Conservation (phyloP, 2,329 filamentous ascomycete species). For the Herpotrichia juniperi region DNA sequence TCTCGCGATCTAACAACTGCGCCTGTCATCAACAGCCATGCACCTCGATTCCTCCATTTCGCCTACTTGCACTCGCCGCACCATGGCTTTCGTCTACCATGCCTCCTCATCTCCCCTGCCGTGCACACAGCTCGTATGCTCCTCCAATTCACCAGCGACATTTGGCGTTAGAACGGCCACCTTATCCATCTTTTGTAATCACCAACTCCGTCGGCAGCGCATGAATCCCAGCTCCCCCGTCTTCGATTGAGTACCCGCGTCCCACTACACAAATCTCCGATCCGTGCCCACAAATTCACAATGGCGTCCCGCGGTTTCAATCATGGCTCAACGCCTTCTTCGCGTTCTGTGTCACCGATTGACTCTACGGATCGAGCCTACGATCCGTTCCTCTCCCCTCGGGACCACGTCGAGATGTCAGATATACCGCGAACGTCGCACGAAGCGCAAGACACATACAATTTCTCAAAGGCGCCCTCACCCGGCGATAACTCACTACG, state of each 20-base stretch:
- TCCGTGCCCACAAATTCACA: constrained; percentile 4
- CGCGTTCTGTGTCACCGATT: constrained; percentile 30
- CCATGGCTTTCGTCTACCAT: background rate
- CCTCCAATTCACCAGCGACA: background rate
- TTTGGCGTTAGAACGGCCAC: background rate
- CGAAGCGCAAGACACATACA: constrained; percentile 14
- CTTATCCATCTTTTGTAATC: background rate
- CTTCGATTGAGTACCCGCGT: background rate
- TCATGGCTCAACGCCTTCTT: constrained; percentile 35
- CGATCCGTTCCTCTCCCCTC: constrained; percentile 32
- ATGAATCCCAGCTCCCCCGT: background rate
- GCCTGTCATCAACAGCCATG: background rate
- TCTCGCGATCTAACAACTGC: background rate
- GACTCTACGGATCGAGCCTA: constrained; percentile 21
- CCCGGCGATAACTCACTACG: constrained; percentile 15
- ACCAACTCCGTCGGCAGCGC: background rate
- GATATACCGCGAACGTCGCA: constrained; percentile 18
- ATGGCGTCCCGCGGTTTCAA: too few relatives aligned
- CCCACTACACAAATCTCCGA: constrained; percentile 2
- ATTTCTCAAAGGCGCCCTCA: constrained; percentile 13
- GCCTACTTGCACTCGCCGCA: background rate
- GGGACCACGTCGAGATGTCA: constrained; percentile 39
- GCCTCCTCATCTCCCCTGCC: background rate
- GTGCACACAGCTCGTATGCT: background rate
- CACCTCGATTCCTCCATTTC: background rate